Percentiles rank a stretch among this genome's conserved stretches.
phyloP scores from a whole-genome alignment of 139 green algal species.

The Ettlia oleoabundans region DNA sequence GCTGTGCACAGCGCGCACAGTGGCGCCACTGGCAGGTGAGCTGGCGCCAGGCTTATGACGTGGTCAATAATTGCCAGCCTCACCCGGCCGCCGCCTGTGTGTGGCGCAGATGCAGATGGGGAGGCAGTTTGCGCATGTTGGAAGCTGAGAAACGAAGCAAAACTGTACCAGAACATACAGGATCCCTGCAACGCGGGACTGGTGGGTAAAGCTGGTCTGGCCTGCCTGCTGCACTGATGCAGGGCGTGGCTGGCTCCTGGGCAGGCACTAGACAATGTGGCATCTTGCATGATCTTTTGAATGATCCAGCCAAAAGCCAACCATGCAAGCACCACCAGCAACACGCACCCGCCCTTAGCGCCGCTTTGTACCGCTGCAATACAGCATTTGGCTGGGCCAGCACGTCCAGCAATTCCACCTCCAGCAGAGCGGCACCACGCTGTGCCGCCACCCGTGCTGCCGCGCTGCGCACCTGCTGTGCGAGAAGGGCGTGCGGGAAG shows the following conservation, averaged over 20 bases:
- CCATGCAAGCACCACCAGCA: no score
- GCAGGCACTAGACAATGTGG: no score
- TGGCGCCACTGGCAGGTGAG: constrained; percentile 58
- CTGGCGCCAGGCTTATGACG: constrained; percentile 58
- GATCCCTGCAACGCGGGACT: no score
- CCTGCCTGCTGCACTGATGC: no score
- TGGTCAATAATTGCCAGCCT: constrained; percentile 68
- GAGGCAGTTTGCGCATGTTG: no score
- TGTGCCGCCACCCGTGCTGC: constrained; percentile 33
- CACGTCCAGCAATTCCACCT: constrained; percentile 55
- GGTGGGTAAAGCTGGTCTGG: no score
- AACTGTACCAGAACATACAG: no score
- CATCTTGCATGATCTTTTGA: no score
- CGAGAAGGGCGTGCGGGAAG: neutral
- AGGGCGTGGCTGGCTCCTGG: no score
- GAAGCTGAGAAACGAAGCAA: no score
- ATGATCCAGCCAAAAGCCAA: no score
- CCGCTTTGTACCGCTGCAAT: constrained; percentile 13
- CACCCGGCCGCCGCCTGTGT: constrained; percentile 29
- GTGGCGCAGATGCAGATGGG: no score
- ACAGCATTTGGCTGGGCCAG: constrained; percentile 28
- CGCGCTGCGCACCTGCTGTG: constrained; percentile 42
- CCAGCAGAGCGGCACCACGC: constrained; percentile 55
- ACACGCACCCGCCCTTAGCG: constrained; percentile 5
- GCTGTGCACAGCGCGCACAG: constrained; percentile 43